Conservation (phyloP, 208 protist genomes). For the Leishmania aethiopica region DNA sequence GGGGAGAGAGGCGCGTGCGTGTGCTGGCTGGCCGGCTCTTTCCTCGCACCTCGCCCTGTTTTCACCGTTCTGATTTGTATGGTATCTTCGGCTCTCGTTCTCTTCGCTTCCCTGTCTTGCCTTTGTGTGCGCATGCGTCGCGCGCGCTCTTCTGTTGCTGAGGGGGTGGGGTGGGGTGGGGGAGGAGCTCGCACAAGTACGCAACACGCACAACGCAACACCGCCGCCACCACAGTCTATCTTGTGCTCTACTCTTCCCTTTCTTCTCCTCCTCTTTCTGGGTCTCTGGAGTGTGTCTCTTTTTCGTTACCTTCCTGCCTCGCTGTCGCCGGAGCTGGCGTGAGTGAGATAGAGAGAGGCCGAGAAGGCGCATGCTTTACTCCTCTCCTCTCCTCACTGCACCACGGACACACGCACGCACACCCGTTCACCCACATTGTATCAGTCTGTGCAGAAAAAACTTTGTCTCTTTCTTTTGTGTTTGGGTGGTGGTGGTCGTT, state of each 20-base stretch:
- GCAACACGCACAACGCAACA: not conserved
- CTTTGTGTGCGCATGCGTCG: not conserved
- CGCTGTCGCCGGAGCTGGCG: not conserved
- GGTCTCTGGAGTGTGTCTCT: not conserved
- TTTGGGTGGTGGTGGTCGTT: not conserved
- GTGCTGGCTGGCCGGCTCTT: not conserved
- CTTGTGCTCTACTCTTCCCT: conserved; percentile 2
- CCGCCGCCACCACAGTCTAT: not conserved
- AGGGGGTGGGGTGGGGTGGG: no score
- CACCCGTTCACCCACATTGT: not conserved
- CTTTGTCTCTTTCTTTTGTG: not conserved
- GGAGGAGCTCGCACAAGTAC: no score
- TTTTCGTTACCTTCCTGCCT: not conserved
- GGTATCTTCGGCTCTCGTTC: not conserved
- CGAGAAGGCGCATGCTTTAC: not conserved
- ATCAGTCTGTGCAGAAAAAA: not conserved
- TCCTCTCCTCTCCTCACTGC: not conserved
- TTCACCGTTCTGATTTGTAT: not conserved
- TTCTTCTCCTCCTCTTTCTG: conserved; percentile 1
- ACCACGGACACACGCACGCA: not conserved
- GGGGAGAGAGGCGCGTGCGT: not conserved
- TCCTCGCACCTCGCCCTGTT: not conserved
- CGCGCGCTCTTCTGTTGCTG: not conserved
- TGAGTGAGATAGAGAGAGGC: not conserved
- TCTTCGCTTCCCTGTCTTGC: not conserved